Evolutionary conservation across 2,329 filamentous ascomycete genomes (phyloP), one percentile per base, ranked within the genome.

Genomic region (Fusarium nodosum): DNA sequence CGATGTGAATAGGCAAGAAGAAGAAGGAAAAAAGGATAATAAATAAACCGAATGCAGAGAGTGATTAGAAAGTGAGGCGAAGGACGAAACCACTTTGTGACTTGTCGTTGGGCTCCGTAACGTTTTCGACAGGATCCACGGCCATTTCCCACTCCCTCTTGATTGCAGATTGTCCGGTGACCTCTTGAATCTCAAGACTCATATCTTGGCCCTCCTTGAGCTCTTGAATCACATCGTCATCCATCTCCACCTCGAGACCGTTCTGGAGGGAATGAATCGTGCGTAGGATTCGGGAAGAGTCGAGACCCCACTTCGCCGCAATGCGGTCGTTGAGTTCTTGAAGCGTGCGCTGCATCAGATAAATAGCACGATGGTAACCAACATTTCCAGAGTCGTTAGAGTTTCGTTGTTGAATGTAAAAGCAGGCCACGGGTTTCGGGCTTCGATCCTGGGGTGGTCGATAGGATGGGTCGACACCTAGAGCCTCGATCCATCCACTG

Each of bases 151-250:
- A 90, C 69, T 90, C 87, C 36, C 82, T 79, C 74, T 89, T 89
- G 39, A 82, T 72, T 28, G 58, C 38, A 26, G 72, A 48, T 31
- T 74, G 73, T 31, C 82, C 80, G 7, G 77, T 72, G n/a, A 82
- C 74, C 71, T 87, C 84, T 20, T 78, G 77, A 42, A 92, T 84
- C 72, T 96, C 90, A 60, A 92, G 85, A 61, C 90, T 87, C 91
- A 98, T 96, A 75, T 97, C 95, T 79, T 98, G 93, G 33, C 94
- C 94, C 81, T 99, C 96, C 3, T 89, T 87, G 54, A 98, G 84
- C 78, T 95, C 91, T 45, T 87, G 87, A 33, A 98, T 88, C 48
- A 97, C 90, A 67, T 97, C 94, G 75, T 98, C 94, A 75, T 98
- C 96, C 73, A 98, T 87, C 75, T 97, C 88, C 57, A 98, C 89